A percentile compares a stretch with the other conserved stretches of the same genome.
These are phyloP conservation scores for Fusarium guadeloupense DNA, from an alignment of 2,329 filamentous ascomycete species.

Conservation along the genomic window DNA sequence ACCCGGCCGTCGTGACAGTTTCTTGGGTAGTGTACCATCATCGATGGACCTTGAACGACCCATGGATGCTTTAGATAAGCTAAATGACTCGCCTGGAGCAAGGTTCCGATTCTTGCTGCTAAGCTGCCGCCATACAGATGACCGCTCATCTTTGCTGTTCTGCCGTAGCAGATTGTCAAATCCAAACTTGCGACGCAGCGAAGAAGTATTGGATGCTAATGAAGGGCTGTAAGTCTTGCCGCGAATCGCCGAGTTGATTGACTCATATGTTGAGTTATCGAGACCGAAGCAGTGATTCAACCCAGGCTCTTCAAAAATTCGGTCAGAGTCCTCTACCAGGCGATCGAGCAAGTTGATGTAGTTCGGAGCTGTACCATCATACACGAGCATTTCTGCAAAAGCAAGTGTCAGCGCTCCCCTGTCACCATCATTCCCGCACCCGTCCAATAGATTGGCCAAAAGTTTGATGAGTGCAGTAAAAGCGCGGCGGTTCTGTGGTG, in stretches of 20 bases:
- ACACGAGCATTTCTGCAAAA: conserved; percentile 86
- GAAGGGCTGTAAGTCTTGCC: conserved; percentile 75
- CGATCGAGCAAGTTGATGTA: conserved; percentile 91
- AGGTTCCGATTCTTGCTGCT: conserved; percentile 76
- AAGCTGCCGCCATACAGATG: conserved; percentile 85
- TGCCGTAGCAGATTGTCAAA: conserved; percentile 79
- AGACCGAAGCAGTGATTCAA: conserved; percentile 53
- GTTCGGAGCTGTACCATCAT: conserved; percentile 78
- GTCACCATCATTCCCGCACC: conserved; percentile 90
- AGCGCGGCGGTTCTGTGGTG: conserved; percentile 76
- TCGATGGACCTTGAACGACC: conserved; percentile 80
- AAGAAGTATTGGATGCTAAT: conserved; percentile 85
- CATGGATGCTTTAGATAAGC: conserved; percentile 72
- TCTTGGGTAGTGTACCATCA: conserved; percentile 63
- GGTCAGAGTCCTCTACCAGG: conserved; percentile 87
- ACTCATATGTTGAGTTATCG: conserved; percentile 62
- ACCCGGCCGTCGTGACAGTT: conserved; percentile 56
- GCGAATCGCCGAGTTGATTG: conserved; percentile 64
- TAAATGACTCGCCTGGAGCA: conserved; percentile 68
- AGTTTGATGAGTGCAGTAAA: conserved; percentile 86
- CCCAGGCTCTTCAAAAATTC: conserved; percentile 77
- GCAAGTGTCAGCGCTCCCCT: conserved; percentile 86
- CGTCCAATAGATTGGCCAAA: conserved; percentile 86
- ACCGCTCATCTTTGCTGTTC: conserved; percentile 79
- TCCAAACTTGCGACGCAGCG: conserved; percentile 83